Conservation (phyloP, 352 stramenopile genomes). For the Phytophthora macrochlamydospora region DNA sequence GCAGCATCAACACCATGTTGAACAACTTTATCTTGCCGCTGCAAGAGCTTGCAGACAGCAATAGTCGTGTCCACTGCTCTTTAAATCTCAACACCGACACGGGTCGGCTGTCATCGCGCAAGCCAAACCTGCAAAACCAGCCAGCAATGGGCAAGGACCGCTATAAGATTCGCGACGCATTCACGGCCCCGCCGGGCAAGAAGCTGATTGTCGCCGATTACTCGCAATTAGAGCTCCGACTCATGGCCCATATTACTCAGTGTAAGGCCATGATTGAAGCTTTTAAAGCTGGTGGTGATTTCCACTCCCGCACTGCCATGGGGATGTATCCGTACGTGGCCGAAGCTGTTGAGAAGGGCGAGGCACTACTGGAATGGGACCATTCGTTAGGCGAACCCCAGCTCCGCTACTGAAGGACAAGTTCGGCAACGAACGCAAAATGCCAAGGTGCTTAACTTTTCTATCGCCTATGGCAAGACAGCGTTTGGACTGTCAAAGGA, state of each 20-base stretch:
- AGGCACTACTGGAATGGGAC: conserved; percentile 98
- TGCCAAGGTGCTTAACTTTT: conserved; percentile 99
- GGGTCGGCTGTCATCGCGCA: conserved; percentile 95
- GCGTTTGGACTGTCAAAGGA: conserved; percentile 95
- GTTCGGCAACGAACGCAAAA: conserved; percentile 97
- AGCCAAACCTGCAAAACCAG: conserved; percentile 99
- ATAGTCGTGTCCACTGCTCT: conserved; percentile 97
- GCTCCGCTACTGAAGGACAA: conserved; percentile 98
- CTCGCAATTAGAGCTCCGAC: conserved; percentile 98
- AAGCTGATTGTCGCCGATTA: conserved; percentile 99
- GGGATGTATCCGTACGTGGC: conserved; percentile 99
- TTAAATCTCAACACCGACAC: conserved; percentile 99
- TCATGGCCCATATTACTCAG: conserved; percentile 98
- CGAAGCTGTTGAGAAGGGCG: conserved; percentile 94
- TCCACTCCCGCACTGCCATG: conserved; percentile 96
- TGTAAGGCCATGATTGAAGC: conserved; percentile 99
- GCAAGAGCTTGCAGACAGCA: conserved; percentile 92
- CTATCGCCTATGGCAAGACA: conserved; percentile 99
- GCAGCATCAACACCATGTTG: conserved; percentile 99
- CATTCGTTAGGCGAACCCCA: conserved; percentile 86
- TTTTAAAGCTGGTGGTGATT: conserved; percentile 92
- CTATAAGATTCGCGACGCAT: conserved; percentile 92
- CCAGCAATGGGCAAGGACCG: conserved; percentile 86
- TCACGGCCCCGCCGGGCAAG: conserved; percentile 92
- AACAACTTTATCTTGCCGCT: conserved; percentile 96